phyloP scores from a whole-genome alignment of 2,329 filamentous ascomycete genomes.

The Diaporthe sp. region DNA sequence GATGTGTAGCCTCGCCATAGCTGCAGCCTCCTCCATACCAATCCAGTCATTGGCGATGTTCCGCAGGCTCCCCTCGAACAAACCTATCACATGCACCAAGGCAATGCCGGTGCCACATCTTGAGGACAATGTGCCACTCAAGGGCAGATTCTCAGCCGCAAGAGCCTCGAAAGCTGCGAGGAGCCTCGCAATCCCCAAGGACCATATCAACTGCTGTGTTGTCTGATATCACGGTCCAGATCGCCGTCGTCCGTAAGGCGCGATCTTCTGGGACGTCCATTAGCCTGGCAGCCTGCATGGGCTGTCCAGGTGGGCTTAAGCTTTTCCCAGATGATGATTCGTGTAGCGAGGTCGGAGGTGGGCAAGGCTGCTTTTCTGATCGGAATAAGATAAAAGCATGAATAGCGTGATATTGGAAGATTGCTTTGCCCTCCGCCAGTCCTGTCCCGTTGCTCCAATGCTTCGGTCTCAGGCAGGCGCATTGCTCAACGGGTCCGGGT shows the following conservation, averaged over 20 bases:
- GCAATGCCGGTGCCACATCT: background rate
- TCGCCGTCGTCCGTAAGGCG: background rate
- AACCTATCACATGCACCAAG: background rate
- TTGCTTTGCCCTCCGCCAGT: background rate
- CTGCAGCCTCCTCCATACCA: background rate
- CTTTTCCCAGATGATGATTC: background rate
- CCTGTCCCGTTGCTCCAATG: background rate
- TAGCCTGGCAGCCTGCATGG: background rate
- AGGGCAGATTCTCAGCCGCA: background rate
- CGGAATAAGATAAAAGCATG: background rate
- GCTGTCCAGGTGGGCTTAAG: background rate
- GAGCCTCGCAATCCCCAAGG: too few relatives aligned
- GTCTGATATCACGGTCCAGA: background rate
- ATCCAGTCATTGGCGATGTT: background rate
- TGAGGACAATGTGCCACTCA: background rate
- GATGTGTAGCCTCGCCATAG: background rate
- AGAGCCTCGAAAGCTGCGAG: background rate
- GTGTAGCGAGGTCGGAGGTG: background rate
- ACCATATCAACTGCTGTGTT: background rate
- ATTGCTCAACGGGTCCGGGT: conserved; percentile 7
- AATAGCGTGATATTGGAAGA: background rate
- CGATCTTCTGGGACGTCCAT: background rate
- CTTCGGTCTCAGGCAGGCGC: background rate
- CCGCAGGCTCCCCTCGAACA: background rate
- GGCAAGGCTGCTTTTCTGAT: background rate